phyloP scores from a whole-genome alignment of 306 rosid genomes.

The Senna tora region DNA sequence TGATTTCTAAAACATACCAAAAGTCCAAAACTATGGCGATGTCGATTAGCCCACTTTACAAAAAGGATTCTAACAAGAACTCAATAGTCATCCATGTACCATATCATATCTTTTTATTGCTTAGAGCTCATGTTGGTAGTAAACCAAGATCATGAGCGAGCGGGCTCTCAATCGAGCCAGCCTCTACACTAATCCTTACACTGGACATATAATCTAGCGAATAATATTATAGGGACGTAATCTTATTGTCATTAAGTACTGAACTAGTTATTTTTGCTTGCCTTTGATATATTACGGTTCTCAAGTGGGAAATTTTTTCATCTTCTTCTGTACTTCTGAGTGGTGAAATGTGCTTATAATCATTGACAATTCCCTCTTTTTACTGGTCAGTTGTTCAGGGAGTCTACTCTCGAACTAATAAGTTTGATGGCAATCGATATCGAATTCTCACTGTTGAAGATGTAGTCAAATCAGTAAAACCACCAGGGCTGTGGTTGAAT shows the following conservation, averaged over 20 bases:
- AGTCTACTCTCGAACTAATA: conserved; percentile 56
- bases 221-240: no score
- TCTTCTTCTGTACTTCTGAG: conserved; percentile 5
- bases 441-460: conserved; percentile 53
- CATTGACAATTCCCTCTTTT: conserved; percentile 37
- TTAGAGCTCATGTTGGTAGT: no score
- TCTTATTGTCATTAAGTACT: neutral
- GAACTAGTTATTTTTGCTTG: conserved; percentile 12
- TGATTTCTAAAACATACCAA: no score
- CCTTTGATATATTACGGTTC: conserved; percentile 23
- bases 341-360: conserved; percentile 12
- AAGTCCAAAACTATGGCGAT: no score
- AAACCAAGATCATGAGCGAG: no score
- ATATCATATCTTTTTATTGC: no score
- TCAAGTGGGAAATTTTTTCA: neutral
- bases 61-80: no score
- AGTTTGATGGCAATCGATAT: conserved; percentile 57
- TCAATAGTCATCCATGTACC: no score
- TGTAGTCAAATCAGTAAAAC: conserved; percentile 42
- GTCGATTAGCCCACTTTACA: no score
- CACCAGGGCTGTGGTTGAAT: conserved; percentile 79
- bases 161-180: no score
- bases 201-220: no score
- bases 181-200: no score
- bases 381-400: conserved; percentile 69